Base-by-base conservation (phyloP, 2,329 filamentous ascomycete genomes). In the Neocatenulostroma microsporum region DNA sequence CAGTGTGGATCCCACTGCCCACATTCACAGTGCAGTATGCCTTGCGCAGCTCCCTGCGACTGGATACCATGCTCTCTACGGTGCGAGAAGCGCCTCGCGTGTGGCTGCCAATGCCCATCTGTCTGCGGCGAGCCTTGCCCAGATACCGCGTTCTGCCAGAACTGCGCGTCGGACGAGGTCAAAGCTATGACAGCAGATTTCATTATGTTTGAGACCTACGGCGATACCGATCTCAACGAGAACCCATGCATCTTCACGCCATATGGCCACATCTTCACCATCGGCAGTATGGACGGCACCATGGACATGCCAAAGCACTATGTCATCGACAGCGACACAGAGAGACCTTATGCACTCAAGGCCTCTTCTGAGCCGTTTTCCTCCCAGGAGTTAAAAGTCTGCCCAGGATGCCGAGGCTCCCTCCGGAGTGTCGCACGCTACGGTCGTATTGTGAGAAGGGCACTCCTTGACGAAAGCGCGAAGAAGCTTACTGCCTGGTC, bases 11-110 rank as follows among this genome's bases (percentile, higher is more conserved):
- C 72, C 21, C 49, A 48, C 3, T 82, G 78, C 42, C 63, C 65
- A 6, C 79, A 83, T 47, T 23, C 60, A 50, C 27, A 25, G 9
- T 71, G 68, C 42, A 49, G 53, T 0, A 66, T 76, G 64, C 74
- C 74, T 13, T 84, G 81, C 42, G 76, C 77, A 0, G 80, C 73
- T 0, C 80, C 81, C 0, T 86, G 80, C 51, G 65, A 82, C 45
- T 71, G 75, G 59, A 50, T 83, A 0, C 82, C 81, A 1, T 86
- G 80, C 52, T 72, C 70, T 2, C 65, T 21, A 10, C 29, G 80
- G 7, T 86, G 81, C 49, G 49, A 61, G 3, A 62, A 71, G 19
- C 12, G 40, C 0, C 55, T 84, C 3, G 13, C 18, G 0, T 84
- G 80, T 49, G 73, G 74, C 1, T 78, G 84, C 53, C 72, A 66